A percentile compares a stretch with the other conserved stretches of the same genome.
Evolutionary conservation across 805 yeast genomes (phyloP).

Genomic region (Clavispora vitiphila): DNA sequence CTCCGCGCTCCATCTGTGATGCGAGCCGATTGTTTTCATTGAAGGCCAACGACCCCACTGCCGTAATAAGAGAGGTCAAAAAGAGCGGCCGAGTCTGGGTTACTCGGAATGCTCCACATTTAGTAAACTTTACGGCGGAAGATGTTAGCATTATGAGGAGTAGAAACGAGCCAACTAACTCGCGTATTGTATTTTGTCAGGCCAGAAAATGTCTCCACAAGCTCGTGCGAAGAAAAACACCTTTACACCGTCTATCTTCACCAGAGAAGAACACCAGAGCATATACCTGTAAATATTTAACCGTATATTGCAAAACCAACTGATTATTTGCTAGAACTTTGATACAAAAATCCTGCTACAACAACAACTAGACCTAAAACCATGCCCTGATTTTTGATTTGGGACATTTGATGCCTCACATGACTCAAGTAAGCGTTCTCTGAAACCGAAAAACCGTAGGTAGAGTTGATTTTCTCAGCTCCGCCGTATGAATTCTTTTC

Average conservation of each 20-base stretch:
- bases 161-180: background rate
- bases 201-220: background rate
- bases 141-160: background rate
- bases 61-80: constrained; percentile 11
- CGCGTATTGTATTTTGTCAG: background rate
- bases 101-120: background rate
- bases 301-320: background rate
- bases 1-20: constrained; percentile 51
- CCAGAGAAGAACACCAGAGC: too few relatives aligned
- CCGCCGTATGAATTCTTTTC: background rate
- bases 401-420: constrained; percentile 4
- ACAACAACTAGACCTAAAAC: constrained; percentile 10
- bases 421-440: constrained; percentile 4
- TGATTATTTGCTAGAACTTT: constrained; percentile 3
- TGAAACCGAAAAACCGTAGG: background rate
- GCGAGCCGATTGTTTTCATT: constrained; percentile 51
- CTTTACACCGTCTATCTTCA: too few relatives aligned
- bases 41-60: constrained; percentile 28
- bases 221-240: background rate
- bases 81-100: constrained; percentile 11
- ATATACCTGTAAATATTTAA: background rate
- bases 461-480: background rate
- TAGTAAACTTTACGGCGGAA: background rate
- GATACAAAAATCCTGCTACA: constrained; percentile 13
- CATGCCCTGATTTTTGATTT: constrained; percentile 11